phyloP scores from a whole-genome alignment of 2,329 filamentous ascomycete genomes.

The Pestalotiopsis sp. region DNA sequence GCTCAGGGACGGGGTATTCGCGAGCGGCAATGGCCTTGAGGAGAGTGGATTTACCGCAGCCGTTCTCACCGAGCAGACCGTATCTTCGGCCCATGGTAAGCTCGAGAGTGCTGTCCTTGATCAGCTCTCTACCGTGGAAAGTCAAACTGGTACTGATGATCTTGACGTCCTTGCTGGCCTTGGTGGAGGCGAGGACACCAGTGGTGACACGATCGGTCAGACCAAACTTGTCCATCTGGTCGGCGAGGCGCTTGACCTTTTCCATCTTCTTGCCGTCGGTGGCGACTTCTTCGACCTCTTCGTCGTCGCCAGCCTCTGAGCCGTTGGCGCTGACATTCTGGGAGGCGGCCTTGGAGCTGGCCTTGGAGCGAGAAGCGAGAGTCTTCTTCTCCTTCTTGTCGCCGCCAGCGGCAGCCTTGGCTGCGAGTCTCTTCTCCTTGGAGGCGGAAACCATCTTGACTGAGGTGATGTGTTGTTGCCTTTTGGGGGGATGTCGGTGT shows the following conservation, averaged over 20 bases:
- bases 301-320: constrained; percentile 72
- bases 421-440: constrained; percentile 73
- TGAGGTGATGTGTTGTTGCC: background rate
- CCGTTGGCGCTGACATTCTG: constrained; percentile 64
- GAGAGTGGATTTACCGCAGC: constrained; percentile 97
- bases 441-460: constrained; percentile 67
- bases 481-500: constrained; percentile 8
- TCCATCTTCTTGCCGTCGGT: constrained; percentile 74
- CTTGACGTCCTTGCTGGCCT: constrained; percentile 91
- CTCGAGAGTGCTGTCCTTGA: constrained; percentile 92
- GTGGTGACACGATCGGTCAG: constrained; percentile 98
- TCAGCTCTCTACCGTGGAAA: constrained; percentile 96
- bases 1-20: constrained; percentile 94
- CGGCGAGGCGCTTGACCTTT: constrained; percentile 82
- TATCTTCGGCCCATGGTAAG: constrained; percentile 92
- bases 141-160: constrained; percentile 91
- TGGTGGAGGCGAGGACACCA: constrained; percentile 86
- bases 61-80: constrained; percentile 96
- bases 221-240: constrained; percentile 95
- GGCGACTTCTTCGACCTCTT: constrained; percentile 69
- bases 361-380: constrained; percentile 65
- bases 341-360: constrained; percentile 68
- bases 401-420: constrained; percentile 72
- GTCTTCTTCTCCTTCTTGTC: constrained; percentile 81
- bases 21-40: constrained; percentile 92